These are phyloP conservation scores for Colletotrichum filicis DNA, from an alignment of 2,329 filamentous ascomycete species.

Conservation along the genomic window DNA sequence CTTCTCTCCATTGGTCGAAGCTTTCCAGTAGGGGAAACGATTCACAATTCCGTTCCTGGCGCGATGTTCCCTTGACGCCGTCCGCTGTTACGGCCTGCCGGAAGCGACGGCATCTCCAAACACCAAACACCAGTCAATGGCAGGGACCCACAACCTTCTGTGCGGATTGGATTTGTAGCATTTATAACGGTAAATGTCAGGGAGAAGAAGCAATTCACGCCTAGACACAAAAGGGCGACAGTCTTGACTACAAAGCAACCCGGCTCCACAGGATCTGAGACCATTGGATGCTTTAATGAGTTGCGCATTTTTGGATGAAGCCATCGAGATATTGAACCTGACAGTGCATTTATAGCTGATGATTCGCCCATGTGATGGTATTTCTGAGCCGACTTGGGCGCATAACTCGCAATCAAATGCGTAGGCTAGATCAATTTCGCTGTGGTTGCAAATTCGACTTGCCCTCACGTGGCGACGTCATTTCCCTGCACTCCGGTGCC, in stretches of 20 bases:
- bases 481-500: conserved; percentile 10
- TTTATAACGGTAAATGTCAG: background rate
- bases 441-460: conserved; percentile 7
- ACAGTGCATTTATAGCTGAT: background rate
- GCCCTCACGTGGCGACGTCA: conserved; percentile 21
- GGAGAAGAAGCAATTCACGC: background rate
- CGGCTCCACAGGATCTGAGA: background rate
- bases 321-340: background rate
- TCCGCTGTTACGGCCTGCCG: background rate
- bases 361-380: background rate
- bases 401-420: conserved; percentile 24
- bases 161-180: background rate
- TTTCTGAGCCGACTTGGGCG: background rate
- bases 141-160: background rate
- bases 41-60: conserved; percentile 15
- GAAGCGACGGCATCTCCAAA: background rate
- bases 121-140: background rate
- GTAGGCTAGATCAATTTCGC: background rate
- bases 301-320: background rate
- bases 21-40: background rate
- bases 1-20: conserved; percentile 27
- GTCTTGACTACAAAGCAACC: too few relatives aligned
- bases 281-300: background rate
- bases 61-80: conserved; percentile 7
- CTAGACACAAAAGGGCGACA: background rate